Evolutionary conservation across 1,284 basidiomycete genomes (phyloP), one percentile per base, ranked within the genome.

Genomic region (Cronartium quercuum): DNA sequence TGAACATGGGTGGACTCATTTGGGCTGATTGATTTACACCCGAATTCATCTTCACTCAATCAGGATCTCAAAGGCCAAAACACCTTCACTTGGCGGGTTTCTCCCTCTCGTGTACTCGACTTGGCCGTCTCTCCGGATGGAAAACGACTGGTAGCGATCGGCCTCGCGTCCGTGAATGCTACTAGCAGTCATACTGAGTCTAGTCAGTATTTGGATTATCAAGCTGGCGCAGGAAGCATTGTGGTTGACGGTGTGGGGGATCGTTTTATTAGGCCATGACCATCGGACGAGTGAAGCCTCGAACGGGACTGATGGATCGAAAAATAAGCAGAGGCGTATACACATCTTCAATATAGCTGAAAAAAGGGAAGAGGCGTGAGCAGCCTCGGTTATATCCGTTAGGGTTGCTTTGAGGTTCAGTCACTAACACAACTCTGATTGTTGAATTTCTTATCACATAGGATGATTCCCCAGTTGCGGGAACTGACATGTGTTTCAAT

Each of bases 401-500:
- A 5, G 38, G 6, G 15, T 15, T 62, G 6, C 3, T 37, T 37
- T 4, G 3, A 3, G 38, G 34, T 61, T 24, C n/a, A n/a, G n/a
- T n/a, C n/a, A n/a, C n/a, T n/a, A n/a, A n/a, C n/a, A n/a, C 5
- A 55, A 6, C 51, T 55, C 15, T 21, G 42, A 63, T 60, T 70
- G 60, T 65, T 21, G 34, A 51, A 35, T 35, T 68, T 40, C 18
- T 58, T 57, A 3, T 55, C 18, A 13, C n/a, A 2, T 64, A 73
- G 69, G 3, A 73, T 73, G 69, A 73, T 73, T 40, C 69, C 69
- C 5, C 29, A 64, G 34, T 58, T 35, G 15, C 79, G 89, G 66
- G 91, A 94, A 81, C 84, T 93, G 66, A 93, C 92, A 44, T 92
- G 91, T 80, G 88, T 98, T 78, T 90, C 90, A 82, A 86, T 96